Conservation (phyloP, 495 filamentous ascomycete genomes). For the Clohesyomyces aquaticus region DNA sequence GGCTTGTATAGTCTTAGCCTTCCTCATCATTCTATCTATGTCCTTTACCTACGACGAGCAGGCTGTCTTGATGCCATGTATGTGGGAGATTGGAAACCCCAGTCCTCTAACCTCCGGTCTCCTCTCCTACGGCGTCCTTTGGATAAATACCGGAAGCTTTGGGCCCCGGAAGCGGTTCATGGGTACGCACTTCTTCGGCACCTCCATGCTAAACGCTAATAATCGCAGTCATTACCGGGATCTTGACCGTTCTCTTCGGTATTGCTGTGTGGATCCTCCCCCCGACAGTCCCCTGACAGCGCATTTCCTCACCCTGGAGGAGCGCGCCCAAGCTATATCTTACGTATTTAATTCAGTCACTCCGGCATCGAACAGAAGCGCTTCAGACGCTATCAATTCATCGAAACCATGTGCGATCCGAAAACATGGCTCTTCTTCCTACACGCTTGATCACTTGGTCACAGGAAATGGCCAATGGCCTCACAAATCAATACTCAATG, state of each 20-base stretch:
- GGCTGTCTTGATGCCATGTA: slow-evolving; percentile 51
- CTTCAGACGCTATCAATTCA: slow-evolving; percentile 36
- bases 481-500: slow-evolving; percentile 53
- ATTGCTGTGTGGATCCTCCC: slow-evolving; percentile 11
- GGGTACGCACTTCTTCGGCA: slow-evolving; percentile 33
- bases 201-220: background rate
- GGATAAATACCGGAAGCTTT: slow-evolving; percentile 50
- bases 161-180: slow-evolving; percentile 53
- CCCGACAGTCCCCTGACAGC: slow-evolving; percentile 18
- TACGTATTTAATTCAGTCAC: slow-evolving; percentile 12
- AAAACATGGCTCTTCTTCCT: slow-evolving; percentile 49
- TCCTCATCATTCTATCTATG: too few species aligned
- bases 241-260: slow-evolving; percentile 20
- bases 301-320: slow-evolving; percentile 17
- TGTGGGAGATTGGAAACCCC: slow-evolving; percentile 52
- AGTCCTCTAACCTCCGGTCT: slow-evolving; percentile 52
- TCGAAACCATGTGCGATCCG: slow-evolving; percentile 44
- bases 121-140: slow-evolving; percentile 51
- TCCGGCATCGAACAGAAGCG: slow-evolving; percentile 24
- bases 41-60: slow-evolving; percentile 54
- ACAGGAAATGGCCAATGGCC: slow-evolving; percentile 53
- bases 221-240: slow-evolving; percentile 7
- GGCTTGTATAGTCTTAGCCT: slow-evolving; percentile 51
- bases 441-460: slow-evolving; percentile 50
- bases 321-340: slow-evolving; percentile 18